These are phyloP conservation scores for Alternaria metachromatica DNA, from an alignment of 2,329 filamentous ascomycete species.

Conservation along the genomic window DNA sequence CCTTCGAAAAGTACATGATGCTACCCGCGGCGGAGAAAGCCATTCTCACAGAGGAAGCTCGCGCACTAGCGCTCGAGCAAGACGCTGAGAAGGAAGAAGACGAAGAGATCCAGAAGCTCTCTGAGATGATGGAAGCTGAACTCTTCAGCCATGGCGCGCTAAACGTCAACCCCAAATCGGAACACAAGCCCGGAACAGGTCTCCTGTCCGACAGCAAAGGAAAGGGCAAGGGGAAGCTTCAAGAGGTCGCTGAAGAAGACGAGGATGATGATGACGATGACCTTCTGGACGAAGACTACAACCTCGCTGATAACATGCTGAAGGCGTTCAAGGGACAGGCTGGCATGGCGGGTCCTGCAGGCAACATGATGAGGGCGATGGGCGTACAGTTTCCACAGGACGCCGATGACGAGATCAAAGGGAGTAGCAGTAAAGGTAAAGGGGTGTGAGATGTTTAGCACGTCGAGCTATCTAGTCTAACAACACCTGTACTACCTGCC, in stretches of 20 bases:
- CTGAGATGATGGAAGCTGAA: slow-evolving; percentile 75
- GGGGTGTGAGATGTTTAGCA: background rate
- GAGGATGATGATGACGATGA: slow-evolving; percentile 54
- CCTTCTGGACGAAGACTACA: slow-evolving; percentile 78
- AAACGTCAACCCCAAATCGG: slow-evolving; percentile 47
- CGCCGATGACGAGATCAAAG: slow-evolving; percentile 62
- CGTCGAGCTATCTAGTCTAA: background rate
- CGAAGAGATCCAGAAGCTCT: slow-evolving; percentile 69
- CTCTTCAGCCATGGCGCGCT: slow-evolving; percentile 73
- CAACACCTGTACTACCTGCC: background rate
- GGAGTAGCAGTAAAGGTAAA: slow-evolving; percentile 1
- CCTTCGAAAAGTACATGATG: slow-evolving; percentile 86
- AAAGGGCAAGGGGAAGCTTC: slow-evolving; percentile 20
- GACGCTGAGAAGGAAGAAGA: slow-evolving; percentile 52
- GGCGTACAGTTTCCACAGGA: slow-evolving; percentile 82
- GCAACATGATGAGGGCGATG: slow-evolving; percentile 87
- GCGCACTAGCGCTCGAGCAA: slow-evolving; percentile 48
- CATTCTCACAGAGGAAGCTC: slow-evolving; percentile 42
- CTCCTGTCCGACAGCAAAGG: slow-evolving; percentile 5
- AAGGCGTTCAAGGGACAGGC: slow-evolving; percentile 92
- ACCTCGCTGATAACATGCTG: slow-evolving; percentile 86
- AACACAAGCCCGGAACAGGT: slow-evolving; percentile 12
- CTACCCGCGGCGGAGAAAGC: slow-evolving; percentile 55
- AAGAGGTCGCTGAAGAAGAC: slow-evolving; percentile 46
- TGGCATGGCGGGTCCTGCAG: slow-evolving; percentile 82